A percentile compares a stretch with the other conserved stretches of the same genome.
phyloP scores from a whole-genome alignment of 148 eudicot species.

The Camellia japonica region DNA sequence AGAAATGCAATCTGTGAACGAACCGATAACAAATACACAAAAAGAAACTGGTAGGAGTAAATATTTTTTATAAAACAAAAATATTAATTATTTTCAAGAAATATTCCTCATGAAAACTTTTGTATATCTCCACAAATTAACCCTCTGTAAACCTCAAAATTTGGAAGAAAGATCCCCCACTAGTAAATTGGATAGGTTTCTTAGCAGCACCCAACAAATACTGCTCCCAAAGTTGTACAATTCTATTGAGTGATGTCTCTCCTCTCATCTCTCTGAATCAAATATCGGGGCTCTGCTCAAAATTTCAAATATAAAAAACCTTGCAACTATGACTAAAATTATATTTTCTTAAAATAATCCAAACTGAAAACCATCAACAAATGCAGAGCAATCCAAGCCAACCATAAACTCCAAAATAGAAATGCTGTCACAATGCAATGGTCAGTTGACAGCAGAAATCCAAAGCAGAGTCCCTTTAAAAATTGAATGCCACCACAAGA shows the following conservation, averaged over 20 bases:
- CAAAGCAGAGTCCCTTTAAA: not conserved
- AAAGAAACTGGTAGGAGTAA: too few relatives aligned
- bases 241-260: not conserved
- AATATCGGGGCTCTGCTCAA: too few relatives aligned
- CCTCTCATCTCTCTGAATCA: too few relatives aligned
- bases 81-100: too few relatives aligned
- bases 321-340: not conserved
- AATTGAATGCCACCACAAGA: not conserved
- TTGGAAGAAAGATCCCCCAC: too few relatives aligned
- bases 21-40: too few relatives aligned
- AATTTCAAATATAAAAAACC: not conserved
- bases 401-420: not conserved
- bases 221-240: not conserved
- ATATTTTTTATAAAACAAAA: too few relatives aligned
- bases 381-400: not conserved
- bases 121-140: too few relatives aligned
- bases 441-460: constrained; percentile 1
- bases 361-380: not conserved
- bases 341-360: not conserved
- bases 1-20: too few relatives aligned
- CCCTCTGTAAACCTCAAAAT: too few relatives aligned
- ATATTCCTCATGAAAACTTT: too few relatives aligned
- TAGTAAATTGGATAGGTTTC: not conserved
- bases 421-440: not conserved
- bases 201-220: not conserved